phyloP scores from a whole-genome alignment of 495 filamentous ascomycete genomes.

The Podospora pseudopauciseta region DNA sequence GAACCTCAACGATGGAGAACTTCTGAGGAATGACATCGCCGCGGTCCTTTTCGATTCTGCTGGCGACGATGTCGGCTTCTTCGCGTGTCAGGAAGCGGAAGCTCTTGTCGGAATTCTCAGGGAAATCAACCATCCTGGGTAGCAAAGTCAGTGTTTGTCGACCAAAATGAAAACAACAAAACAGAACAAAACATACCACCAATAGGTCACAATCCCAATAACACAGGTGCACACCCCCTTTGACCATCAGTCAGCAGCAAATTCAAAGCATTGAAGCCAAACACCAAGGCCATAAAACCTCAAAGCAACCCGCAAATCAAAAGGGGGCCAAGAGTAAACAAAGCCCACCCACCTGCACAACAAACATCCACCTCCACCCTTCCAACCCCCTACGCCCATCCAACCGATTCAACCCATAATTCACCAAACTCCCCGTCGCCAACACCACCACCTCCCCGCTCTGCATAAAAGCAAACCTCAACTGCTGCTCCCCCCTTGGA shows the following conservation, averaged over 20 bases:
- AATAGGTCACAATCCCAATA: conserved; percentile 65
- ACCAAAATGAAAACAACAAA: background rate
- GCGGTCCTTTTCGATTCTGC: conserved; percentile 60
- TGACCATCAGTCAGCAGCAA: background rate
- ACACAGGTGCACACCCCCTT: conserved; percentile 54
- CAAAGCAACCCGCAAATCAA: background rate
- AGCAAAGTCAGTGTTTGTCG: background rate
- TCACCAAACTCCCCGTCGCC: conserved; percentile 68
- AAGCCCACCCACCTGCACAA: conserved; percentile 50
- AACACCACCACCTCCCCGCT: conserved; percentile 63
- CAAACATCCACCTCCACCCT: conserved; percentile 76
- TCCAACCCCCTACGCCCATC: conserved; percentile 56
- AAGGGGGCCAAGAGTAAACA: background rate
- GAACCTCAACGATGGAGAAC: conserved; percentile 57
- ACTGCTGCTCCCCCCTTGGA: conserved; percentile 65
- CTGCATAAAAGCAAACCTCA: conserved; percentile 72
- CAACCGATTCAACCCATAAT: conserved; percentile 65
- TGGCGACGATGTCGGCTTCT: conserved; percentile 55
- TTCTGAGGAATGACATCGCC: conserved; percentile 60
- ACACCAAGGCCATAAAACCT: too few species aligned
- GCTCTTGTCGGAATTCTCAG: conserved; percentile 59
- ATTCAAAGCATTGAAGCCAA: too few species aligned
- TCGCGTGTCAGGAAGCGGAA: conserved; percentile 59
- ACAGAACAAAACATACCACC: conserved; percentile 44
- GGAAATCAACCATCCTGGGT: conserved; percentile 65